Evolutionary conservation across 2,329 filamentous ascomycete genomes (phyloP).

Genomic region (Xylaria sp.): DNA sequence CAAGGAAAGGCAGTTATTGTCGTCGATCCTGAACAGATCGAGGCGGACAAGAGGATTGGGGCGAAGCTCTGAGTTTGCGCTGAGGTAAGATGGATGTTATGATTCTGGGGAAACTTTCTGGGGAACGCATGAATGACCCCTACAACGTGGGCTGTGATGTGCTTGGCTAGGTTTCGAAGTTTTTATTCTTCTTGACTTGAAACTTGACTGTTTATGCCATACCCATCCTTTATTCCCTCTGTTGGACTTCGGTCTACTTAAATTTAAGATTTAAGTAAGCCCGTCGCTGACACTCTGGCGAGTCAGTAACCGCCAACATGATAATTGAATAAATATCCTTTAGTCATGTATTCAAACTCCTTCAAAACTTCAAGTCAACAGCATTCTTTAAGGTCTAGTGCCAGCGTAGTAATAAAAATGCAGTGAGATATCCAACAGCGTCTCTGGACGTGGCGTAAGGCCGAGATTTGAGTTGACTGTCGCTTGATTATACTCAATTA

Average conservation of each 20-base stretch:
- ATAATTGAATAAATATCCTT: not conserved
- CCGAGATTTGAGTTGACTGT: not conserved
- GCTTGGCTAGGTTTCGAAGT: constrained; percentile 1
- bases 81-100: not conserved
- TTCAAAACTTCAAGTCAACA: not conserved
- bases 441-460: not conserved
- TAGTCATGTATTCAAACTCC: not conserved
- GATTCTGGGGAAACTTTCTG: not conserved
- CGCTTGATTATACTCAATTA: not conserved
- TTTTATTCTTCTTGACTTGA: constrained; percentile 23
- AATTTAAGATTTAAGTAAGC: not conserved
- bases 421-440: not conserved
- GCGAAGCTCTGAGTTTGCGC: constrained; percentile 29
- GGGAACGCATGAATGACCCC: constrained; percentile 10
- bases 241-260: not conserved
- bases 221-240: not conserved
- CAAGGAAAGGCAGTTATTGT: constrained; percentile 66
- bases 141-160: not conserved
- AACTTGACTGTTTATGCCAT: not conserved
- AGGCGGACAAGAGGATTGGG: constrained; percentile 42
- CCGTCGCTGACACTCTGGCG: not conserved
- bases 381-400: not conserved
- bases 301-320: not conserved
- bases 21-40: constrained; percentile 58
- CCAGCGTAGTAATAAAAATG: not conserved